Evolutionary conservation across 371 early-diverging fungal species (phyloP).

Genomic region (Blyttiomyces sp.): DNA sequence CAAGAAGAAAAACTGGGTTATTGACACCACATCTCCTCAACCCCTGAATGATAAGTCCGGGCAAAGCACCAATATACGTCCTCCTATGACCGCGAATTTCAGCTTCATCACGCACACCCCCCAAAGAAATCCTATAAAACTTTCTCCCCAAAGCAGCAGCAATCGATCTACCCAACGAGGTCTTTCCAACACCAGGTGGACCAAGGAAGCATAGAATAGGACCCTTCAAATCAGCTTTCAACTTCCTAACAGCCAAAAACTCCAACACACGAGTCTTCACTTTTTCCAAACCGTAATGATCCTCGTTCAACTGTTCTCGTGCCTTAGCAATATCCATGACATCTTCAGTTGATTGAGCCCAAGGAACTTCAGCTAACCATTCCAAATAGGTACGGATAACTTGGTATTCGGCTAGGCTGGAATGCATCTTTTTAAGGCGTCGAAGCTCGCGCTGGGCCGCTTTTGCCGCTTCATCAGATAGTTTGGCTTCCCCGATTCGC

Average conservation of each 20-base stretch:
- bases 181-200: constrained; percentile 78
- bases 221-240: constrained; percentile 71
- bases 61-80: constrained; percentile 87
- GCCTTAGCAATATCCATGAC: constrained; percentile 65
- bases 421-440: constrained; percentile 69
- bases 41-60: constrained; percentile 81
- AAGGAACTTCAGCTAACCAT: constrained; percentile 74
- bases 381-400: constrained; percentile 78
- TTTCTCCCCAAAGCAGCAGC: constrained; percentile 76
- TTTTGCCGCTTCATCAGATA: constrained; percentile 65
- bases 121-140: constrained; percentile 80
- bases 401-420: constrained; percentile 74
- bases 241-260: constrained; percentile 77
- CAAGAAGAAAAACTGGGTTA: constrained; percentile 74
- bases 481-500: constrained; percentile 56
- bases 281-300: constrained; percentile 80
- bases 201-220: constrained; percentile 86
- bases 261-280: constrained; percentile 83
- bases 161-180: constrained; percentile 75
- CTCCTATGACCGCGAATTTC: constrained; percentile 88
- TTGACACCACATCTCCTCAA: constrained; percentile 67
- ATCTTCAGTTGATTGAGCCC: constrained; percentile 61
- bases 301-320: constrained; percentile 65
- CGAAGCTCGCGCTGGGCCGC: constrained; percentile 68
- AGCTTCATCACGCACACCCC: constrained; percentile 86